Conservation (phyloP, 2,329 filamentous ascomycete species). For the Polychaeton citri region DNA sequence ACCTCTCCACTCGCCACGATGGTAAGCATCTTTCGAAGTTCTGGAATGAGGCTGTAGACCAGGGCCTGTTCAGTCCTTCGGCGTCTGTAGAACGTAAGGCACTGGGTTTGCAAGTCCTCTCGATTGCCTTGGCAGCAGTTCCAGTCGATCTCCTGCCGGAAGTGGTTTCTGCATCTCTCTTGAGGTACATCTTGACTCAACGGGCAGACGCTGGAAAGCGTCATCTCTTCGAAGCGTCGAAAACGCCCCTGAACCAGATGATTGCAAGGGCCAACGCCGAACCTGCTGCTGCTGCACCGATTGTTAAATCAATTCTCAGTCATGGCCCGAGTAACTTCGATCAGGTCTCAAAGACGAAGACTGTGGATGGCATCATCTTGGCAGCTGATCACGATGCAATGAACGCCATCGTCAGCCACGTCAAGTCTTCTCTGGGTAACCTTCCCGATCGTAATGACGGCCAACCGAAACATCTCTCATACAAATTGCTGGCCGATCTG, state of each 20-base stretch:
- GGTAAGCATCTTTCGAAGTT: slow-evolving; percentile 53
- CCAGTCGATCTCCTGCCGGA: slow-evolving; percentile 37
- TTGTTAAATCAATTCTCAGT: slow-evolving; percentile 56
- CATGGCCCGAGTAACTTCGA: slow-evolving; percentile 71
- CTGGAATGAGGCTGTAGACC: slow-evolving; percentile 78
- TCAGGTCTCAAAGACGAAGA: slow-evolving; percentile 72
- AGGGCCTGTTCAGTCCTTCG: slow-evolving; percentile 67
- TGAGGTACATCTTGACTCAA: slow-evolving; percentile 72
- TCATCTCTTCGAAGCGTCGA: slow-evolving; percentile 66
- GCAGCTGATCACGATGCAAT: slow-evolving; percentile 40
- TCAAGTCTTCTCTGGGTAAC: slow-evolving; percentile 32
- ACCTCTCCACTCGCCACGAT: slow-evolving; percentile 23
- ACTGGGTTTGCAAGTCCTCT: slow-evolving; percentile 79
- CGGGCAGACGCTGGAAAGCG: slow-evolving; percentile 57
- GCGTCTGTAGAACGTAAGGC: slow-evolving; percentile 83
- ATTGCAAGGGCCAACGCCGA: slow-evolving; percentile 50
- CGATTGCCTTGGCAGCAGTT: slow-evolving; percentile 51
- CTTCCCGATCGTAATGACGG: slow-evolving; percentile 31
- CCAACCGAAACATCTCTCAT: slow-evolving; percentile 28
- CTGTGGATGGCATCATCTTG: slow-evolving; percentile 60
- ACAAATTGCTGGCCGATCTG: slow-evolving; percentile 39
- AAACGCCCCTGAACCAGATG: slow-evolving; percentile 60
- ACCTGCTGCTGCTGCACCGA: slow-evolving; percentile 43
- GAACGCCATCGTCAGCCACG: slow-evolving; percentile 40
- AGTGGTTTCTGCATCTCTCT: slow-evolving; percentile 73